phyloP scores from a whole-genome alignment of 257 asterid genomes.

The Hygrophila difformis region DNA sequence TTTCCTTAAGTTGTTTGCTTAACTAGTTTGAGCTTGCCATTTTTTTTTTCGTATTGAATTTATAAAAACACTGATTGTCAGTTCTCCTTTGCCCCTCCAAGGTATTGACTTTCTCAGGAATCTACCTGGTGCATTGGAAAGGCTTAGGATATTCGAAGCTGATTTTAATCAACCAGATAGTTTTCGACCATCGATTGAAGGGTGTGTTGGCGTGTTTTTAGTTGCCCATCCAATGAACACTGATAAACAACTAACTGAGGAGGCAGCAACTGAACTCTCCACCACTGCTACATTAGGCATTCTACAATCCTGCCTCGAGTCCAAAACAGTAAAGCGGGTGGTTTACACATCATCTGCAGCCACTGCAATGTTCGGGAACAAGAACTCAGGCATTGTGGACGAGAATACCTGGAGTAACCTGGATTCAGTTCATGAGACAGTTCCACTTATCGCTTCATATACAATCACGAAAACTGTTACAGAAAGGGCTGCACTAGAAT shows the following conservation, averaged over 20 bases:
- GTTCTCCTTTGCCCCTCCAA: neutral
- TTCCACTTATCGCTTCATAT: neutral
- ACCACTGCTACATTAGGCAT: constrained; percentile 1
- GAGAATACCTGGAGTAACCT: constrained; percentile 9
- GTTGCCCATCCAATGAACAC: constrained; percentile 13
- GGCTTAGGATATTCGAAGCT: constrained; percentile 12
- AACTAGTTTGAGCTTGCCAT: no score
- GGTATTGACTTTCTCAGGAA: constrained; percentile 5
- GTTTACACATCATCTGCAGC: constrained; percentile 11
- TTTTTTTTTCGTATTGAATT: no score
- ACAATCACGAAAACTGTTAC: constrained; percentile 9
- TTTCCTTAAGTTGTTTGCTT: no score
- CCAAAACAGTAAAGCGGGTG: constrained; percentile 12
- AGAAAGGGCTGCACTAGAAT: constrained; percentile 12
- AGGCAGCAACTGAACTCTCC: neutral
- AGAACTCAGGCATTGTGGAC: neutral
- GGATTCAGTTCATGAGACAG: neutral
- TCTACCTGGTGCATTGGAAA: constrained; percentile 16
- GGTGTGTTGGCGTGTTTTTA: constrained; percentile 10
- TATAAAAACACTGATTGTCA: neutral
- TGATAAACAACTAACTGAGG: neutral
- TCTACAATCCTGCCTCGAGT: constrained; percentile 7
- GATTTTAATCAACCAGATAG: constrained; percentile 8
- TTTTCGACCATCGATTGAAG: constrained; percentile 8
- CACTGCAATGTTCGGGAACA: neutral